Base-by-base conservation (phyloP, 352 stramenopile genomes). In the Phytopythium mirpurense region DNA sequence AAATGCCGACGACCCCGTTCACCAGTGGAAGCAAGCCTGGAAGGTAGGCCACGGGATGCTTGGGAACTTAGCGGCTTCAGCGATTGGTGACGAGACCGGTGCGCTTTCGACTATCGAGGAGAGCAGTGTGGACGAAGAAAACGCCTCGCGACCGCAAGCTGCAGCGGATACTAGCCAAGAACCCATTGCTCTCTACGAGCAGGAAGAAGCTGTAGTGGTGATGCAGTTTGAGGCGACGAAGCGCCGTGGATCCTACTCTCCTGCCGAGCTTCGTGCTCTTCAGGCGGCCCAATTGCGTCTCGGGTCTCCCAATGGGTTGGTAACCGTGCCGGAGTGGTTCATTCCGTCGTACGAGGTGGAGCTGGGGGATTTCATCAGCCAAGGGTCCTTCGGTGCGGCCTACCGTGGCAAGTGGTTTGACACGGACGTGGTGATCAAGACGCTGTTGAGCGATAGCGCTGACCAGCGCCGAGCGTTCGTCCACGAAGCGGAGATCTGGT, bases 401-500 rank as follows among this genome's bases (percentile, higher is more conserved):
- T 56, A 68, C n/a, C 60, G 59, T 24, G 65, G 65, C 2, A 66
- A 65, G 34, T 74, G 65, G 65, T 56, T 59, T 27, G 49, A 47
- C 8, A 54, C 19, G 14, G 54, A 65, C 19, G 65, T 70, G 15
- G 48, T 70, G 15, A 46, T 74, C 29, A 74, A 74, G 38, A 56
- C 64, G n/a, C 21, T 57, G 6, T 19, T 55, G 19, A 29, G 34
- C 18, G 26, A 50, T 19, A 50, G 21, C n/a, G 15, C 29, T 1
- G 29, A 42, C 1, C 29, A 42, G n/a, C 46, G 29, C 2, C 27
- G 14, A 15, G 29, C 9, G 2, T 73, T 73, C 29, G 57, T 67
- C n/a, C 48, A 58, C 15, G 65, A 73, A 38, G 41, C 65, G n/a
- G 62, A 56, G 47, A 64, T 70, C 38, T 73, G 65, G 61, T 62